phyloP scores from a whole-genome alignment of 257 asterid species.

The Solanum rostratum region DNA sequence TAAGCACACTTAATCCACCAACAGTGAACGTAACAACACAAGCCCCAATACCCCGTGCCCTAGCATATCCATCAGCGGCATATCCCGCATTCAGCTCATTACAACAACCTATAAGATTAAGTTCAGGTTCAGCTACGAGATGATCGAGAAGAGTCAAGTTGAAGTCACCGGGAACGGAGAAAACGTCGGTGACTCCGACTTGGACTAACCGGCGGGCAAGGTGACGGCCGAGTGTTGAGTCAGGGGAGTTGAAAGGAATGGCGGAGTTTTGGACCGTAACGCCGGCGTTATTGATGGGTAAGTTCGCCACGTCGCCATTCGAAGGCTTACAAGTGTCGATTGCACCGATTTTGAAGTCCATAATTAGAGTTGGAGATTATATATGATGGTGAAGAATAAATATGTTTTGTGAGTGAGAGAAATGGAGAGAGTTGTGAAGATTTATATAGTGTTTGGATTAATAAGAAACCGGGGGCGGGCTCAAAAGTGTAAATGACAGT shows the following conservation, averaged over 20 bases:
- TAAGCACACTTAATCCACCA: slow-evolving; percentile 68
- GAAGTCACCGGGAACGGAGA: slow-evolving; percentile 77
- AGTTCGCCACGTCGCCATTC: slow-evolving; percentile 22
- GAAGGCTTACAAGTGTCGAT: slow-evolving; percentile 27
- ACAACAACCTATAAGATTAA: slow-evolving; percentile 67
- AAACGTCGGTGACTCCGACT: slow-evolving; percentile 51
- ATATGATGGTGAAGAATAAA: not conserved
- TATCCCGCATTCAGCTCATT: slow-evolving; percentile 88
- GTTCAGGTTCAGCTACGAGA: slow-evolving; percentile 70
- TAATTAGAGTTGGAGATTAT: not conserved
- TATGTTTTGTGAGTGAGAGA: not conserved
- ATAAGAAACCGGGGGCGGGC: slow-evolving; percentile 10
- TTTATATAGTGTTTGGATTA: not conserved
- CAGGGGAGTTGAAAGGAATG: slow-evolving; percentile 23
- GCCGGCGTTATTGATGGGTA: slow-evolving; percentile 29
- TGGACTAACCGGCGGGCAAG: slow-evolving; percentile 83
- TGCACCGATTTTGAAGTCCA: slow-evolving; percentile 56
- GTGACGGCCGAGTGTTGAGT: slow-evolving; percentile 76
- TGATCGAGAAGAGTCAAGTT: slow-evolving; percentile 65
- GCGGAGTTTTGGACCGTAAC: slow-evolving; percentile 25
- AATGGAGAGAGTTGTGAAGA: not conserved
- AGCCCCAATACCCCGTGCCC: slow-evolving; percentile 85
- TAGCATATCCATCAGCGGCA: slow-evolving; percentile 81
- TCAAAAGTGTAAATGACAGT: not conserved
- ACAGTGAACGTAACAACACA: slow-evolving; percentile 80